Percentiles rank a stretch among this genome's conserved stretches.
phyloP scores from a whole-genome alignment of 2,329 filamentous ascomycete species.

The Beauveria australis region DNA sequence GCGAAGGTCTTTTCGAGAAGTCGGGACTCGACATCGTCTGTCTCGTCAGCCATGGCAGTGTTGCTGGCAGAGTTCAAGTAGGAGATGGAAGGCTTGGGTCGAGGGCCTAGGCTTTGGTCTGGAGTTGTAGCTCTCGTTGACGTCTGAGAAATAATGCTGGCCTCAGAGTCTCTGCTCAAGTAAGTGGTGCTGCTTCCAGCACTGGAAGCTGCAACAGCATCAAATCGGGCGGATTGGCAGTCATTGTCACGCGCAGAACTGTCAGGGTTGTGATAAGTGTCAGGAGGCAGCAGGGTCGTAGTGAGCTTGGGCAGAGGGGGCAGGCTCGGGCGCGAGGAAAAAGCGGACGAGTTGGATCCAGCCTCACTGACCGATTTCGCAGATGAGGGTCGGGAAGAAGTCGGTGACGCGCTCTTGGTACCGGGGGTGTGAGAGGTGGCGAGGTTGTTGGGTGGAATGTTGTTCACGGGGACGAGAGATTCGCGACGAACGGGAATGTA shows the following conservation, averaged over 20 bases:
- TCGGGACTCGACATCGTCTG: constrained; percentile 70
- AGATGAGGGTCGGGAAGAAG: constrained; percentile 36
- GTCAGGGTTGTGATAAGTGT: constrained; percentile 42
- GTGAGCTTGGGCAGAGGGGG: constrained; percentile 51
- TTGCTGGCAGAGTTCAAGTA: constrained; percentile 62
- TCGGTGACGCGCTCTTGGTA: constrained; percentile 24
- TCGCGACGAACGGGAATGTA: constrained; percentile 30
- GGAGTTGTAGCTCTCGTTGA: constrained; percentile 87
- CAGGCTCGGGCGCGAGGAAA: constrained; percentile 40
- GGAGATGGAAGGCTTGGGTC: constrained; percentile 53
- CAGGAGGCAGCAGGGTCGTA: constrained; percentile 38
- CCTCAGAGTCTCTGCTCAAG: constrained; percentile 71
- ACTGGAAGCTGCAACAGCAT: constrained; percentile 67
- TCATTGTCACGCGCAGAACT: constrained; percentile 40
- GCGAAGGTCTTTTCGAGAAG: constrained; percentile 88
- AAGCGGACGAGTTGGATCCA: constrained; percentile 35
- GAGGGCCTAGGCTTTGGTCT: constrained; percentile 49
- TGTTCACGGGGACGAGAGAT: constrained; percentile 38
- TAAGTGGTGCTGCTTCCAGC: constrained; percentile 73
- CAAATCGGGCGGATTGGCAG: constrained; percentile 46
- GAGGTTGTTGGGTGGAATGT: constrained; percentile 62
- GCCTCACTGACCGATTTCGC: constrained; percentile 28
- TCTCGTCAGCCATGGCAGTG: constrained; percentile 62
- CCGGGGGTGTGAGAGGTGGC: constrained; percentile 44
- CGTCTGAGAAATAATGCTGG: constrained; percentile 68